These are phyloP conservation scores for Lumnitzera littorea DNA, from an alignment of 345 rosid species.

Conservation along the genomic window DNA sequence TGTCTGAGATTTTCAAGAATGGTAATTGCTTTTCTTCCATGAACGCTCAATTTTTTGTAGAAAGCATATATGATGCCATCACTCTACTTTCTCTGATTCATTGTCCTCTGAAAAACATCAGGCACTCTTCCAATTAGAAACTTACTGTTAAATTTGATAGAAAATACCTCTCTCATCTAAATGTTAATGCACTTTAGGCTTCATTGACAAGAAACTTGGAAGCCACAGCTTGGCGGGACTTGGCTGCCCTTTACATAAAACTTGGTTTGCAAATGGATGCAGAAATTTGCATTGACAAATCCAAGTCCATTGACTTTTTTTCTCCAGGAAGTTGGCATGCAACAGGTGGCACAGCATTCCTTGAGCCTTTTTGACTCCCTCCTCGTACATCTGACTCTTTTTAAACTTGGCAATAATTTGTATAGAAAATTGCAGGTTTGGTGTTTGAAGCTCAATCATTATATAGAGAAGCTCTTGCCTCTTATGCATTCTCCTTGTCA, in stretches of 20 bases:
- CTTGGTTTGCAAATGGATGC: slow-evolving; percentile 67
- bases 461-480: slow-evolving; percentile 62
- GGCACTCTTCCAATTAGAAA: not conserved
- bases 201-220: slow-evolving; percentile 42
- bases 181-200: slow-evolving; percentile 29
- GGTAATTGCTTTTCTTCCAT: too few species aligned
- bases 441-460: slow-evolving; percentile 58
- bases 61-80: too few species aligned
- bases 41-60: too few species aligned
- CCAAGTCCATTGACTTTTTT: slow-evolving; percentile 48
- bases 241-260: slow-evolving; percentile 57
- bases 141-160: not conserved
- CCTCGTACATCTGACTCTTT: not conserved
- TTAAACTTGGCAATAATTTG: not conserved
- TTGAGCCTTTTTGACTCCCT: too few species aligned
- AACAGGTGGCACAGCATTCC: slow-evolving; percentile 35
- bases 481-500: slow-evolving; percentile 62
- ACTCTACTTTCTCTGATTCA: slow-evolving; percentile 1
- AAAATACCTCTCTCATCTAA: not conserved
- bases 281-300: slow-evolving; percentile 61
- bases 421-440: slow-evolving; percentile 42
- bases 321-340: slow-evolving; percentile 79
- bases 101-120: not conserved
- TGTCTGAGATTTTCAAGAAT: not conserved
- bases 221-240: slow-evolving; percentile 76